phyloP scores from a whole-genome alignment of 208 protist species.

The Leishmania turanica region DNA sequence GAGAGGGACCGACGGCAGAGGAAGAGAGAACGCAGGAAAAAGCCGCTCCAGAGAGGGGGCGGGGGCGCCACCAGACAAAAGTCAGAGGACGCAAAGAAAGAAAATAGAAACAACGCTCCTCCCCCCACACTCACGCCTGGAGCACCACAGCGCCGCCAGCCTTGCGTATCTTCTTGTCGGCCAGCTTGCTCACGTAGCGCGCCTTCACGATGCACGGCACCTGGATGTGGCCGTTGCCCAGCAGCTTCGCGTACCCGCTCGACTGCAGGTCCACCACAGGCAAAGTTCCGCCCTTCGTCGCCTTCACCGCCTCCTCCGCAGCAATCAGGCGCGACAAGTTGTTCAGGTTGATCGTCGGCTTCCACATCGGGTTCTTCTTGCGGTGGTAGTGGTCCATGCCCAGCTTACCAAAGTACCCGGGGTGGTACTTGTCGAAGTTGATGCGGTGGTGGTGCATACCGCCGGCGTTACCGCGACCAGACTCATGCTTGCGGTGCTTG shows the following conservation, averaged over 20 bases:
- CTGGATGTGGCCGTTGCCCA: constrained; percentile 98
- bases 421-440: constrained; percentile 99
- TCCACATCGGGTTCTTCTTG: constrained; percentile 93
- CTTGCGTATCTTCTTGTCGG: constrained; percentile 99
- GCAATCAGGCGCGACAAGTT: constrained; percentile 98
- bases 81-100: constrained; percentile 2
- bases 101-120: constrained; percentile 36
- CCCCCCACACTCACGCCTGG: constrained; percentile 88
- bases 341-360: constrained; percentile 99
- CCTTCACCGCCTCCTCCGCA: constrained; percentile 80
- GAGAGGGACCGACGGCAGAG: neutral
- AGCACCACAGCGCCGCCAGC: constrained; percentile 98
- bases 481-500: constrained; percentile 99
- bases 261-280: constrained; percentile 98
- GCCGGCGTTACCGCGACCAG: constrained; percentile 99
- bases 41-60: neutral
- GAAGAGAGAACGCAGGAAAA: neutral
- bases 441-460: constrained; percentile 99
- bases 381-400: constrained; percentile 99
- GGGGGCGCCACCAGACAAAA: neutral
- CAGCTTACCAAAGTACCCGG: constrained; percentile 99
- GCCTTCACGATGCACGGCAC: constrained; percentile 99
- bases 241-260: constrained; percentile 99
- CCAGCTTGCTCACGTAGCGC: constrained; percentile 98
- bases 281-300: constrained; percentile 87